Evolutionary conservation across 805 yeast genomes (phyloP).

Genomic region (Wilhelminamyces savonicus): DNA sequence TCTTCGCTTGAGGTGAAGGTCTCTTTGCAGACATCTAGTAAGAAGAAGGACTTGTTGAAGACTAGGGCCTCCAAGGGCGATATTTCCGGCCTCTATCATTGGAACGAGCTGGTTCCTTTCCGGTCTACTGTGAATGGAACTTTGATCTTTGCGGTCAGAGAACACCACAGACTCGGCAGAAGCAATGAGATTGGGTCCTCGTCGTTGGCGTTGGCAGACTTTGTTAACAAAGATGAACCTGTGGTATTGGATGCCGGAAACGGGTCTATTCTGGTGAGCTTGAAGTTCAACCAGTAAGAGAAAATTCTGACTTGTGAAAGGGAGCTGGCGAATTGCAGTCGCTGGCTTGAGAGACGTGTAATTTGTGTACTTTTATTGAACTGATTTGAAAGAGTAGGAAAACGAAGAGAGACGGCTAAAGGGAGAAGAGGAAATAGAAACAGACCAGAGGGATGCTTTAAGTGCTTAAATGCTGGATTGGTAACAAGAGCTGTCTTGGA

Average conservation of each 20-base stretch:
- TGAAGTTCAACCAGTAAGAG: neutral
- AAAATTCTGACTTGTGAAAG: neutral
- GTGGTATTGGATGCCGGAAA: neutral
- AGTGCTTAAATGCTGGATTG: too few species aligned
- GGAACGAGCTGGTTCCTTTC: slow-evolving; percentile 65
- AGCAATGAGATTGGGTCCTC: slow-evolving; percentile 58
- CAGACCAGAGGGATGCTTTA: too few species aligned
- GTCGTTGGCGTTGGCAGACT: slow-evolving; percentile 45
- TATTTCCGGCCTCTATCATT: slow-evolving; percentile 38
- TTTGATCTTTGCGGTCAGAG: slow-evolving; percentile 53
- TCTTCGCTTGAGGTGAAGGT: slow-evolving; percentile 46
- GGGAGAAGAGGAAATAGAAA: too few species aligned
- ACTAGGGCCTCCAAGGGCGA: slow-evolving; percentile 53
- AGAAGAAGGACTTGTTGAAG: slow-evolving; percentile 54
- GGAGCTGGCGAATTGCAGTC: neutral
- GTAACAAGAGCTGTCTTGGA: too few species aligned
- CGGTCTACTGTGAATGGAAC: slow-evolving; percentile 57
- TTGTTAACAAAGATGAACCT: slow-evolving; percentile 38
- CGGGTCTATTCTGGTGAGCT: neutral
- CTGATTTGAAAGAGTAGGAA: too few species aligned
- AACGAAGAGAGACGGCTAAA: too few species aligned
- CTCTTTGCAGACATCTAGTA: slow-evolving; percentile 38
- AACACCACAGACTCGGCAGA: slow-evolving; percentile 70
- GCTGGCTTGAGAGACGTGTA: neutral
- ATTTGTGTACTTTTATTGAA: too few species aligned